phyloP scores from a whole-genome alignment of 1,284 basidiomycete species.

The Ustilago esculenta region DNA sequence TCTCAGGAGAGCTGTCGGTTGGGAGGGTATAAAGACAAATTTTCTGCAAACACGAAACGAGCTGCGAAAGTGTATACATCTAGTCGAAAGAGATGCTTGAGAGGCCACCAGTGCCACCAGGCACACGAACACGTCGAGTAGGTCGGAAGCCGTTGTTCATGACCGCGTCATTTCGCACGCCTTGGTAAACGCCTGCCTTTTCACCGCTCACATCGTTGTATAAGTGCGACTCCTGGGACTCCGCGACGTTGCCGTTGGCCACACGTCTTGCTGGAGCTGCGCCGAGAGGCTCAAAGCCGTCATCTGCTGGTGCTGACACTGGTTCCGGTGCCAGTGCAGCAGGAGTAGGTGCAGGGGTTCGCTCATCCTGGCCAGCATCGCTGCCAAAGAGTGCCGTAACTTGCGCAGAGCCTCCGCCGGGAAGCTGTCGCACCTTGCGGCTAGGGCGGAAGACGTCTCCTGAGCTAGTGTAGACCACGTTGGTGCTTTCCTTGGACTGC shows the following conservation, averaged over 20 bases:
- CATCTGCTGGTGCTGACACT: conserved; percentile 12
- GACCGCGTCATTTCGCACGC: conserved; percentile 40
- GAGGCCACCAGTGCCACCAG: conserved; percentile 51
- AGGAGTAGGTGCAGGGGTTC: conserved; percentile 5
- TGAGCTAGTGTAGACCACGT: conserved; percentile 50
- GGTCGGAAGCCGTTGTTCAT: conserved; percentile 57
- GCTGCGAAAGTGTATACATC: not conserved
- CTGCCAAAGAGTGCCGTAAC: conserved; percentile 55
- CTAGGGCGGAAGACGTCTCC: conserved; percentile 59
- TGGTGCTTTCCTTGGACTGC: conserved; percentile 9
- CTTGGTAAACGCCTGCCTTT: conserved; percentile 41
- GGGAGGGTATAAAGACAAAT: too few species aligned
- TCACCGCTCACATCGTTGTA: conserved; percentile 18
- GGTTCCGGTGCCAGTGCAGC: conserved; percentile 11
- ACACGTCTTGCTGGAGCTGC: conserved; percentile 27
- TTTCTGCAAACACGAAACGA: too few species aligned
- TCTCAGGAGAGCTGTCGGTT: too few species aligned
- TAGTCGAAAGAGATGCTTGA: conserved; percentile 54
- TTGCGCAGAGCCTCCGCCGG: conserved; percentile 53
- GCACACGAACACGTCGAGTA: conserved; percentile 51
- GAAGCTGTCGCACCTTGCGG: conserved; percentile 56
- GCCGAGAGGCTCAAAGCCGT: conserved; percentile 35
- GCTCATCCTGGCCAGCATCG: conserved; percentile 38
- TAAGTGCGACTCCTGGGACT: conserved; percentile 24
- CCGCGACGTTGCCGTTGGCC: conserved; percentile 28